These are phyloP conservation scores for Fusarium stilboides DNA, from an alignment of 2,329 filamentous ascomycete genomes.

Conservation along the genomic window DNA sequence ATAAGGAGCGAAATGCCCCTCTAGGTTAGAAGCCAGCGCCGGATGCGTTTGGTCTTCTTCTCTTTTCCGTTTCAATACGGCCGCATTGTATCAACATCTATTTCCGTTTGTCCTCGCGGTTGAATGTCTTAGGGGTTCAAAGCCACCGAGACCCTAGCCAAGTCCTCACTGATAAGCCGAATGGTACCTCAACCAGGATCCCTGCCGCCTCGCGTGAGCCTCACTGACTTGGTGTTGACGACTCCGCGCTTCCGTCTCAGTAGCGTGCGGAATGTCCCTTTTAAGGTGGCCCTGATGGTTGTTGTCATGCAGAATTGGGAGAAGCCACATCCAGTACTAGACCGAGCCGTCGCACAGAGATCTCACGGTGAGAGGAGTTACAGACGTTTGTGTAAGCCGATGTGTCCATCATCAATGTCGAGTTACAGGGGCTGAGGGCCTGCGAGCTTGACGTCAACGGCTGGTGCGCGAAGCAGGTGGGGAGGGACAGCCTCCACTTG, in stretches of 20 bases:
- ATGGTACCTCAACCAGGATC: conserved; percentile 1
- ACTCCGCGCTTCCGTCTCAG: conserved; percentile 6
- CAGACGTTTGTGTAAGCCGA: conserved; percentile 11
- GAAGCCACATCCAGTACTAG: neutral
- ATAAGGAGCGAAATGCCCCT: neutral
- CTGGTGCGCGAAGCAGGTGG: conserved; percentile 26
- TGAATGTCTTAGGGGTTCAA: conserved; percentile 29
- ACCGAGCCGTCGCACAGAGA: conserved; percentile 17
- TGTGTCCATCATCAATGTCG: conserved; percentile 21
- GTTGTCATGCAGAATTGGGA: neutral
- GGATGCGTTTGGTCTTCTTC: neutral
- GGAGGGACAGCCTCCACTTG: conserved; percentile 38
- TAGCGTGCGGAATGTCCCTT: conserved; percentile 11
- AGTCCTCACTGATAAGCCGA: conserved; percentile 36
- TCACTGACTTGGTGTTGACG: conserved; percentile 1
- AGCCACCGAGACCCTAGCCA: conserved; percentile 35
- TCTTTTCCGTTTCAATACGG: neutral
- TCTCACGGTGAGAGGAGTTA: conserved; percentile 8
- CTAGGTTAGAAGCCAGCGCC: neutral
- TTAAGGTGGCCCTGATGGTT: conserved; percentile 31
- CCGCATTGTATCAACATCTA: conserved; percentile 12
- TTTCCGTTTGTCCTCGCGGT: conserved; percentile 28
- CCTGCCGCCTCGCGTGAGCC: conserved; percentile 27
- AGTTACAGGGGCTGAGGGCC: conserved; percentile 17
- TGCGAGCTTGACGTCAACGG: conserved; percentile 41